Evolutionary conservation across 1,284 basidiomycete species (phyloP), one percentile per base, ranked within the genome.

Genomic region (Microbotryum saponariae): DNA sequence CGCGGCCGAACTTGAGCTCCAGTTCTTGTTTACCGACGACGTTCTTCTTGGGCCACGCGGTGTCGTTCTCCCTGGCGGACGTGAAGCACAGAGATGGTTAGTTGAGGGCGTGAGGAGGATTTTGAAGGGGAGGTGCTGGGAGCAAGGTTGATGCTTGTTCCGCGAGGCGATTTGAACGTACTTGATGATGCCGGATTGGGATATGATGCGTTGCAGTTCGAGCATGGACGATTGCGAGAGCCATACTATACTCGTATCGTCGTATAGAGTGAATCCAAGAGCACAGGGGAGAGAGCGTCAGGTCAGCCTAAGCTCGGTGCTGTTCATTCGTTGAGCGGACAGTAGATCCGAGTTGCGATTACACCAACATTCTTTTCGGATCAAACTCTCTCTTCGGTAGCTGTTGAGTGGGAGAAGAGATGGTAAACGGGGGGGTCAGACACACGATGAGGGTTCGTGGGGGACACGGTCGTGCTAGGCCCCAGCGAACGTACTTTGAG

Each of bases 11-110:
- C 62, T 91, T 83, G 60, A 98, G 89, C 76, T 98, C 94, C 53
- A 98, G 83, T 76, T 98, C 96, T 76, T 98, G 94, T 76, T 93
- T 90, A 50, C 94, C 96, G 23, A 96, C 91, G 51, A 96, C 89
- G 76, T 97, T 96, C 81, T 94, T 97, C 79, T 96, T 94, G 6
- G 94, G 94, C 96, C 94, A 98, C 72, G 91, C 88, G 0, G 85
- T 83, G 77, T 98, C 94, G 75, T 98, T 94, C 82, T 99, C 96
- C 79, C 91, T 96, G 76, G 33, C 52, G 6, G 33, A n/a, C 47
- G 21, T 8, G 31, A 31, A 37, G 37, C 4, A 47, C 21, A 7
- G 14, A 47, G 25, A 51, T 49, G 27, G 7, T 53, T n/a, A 56
- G 58, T 49, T 66, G 49, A 50, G 49, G 21, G 52, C 23, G 31